phyloP scores from a whole-genome alignment of 2,329 filamentous ascomycete genomes.

The Fusarium sp. region DNA sequence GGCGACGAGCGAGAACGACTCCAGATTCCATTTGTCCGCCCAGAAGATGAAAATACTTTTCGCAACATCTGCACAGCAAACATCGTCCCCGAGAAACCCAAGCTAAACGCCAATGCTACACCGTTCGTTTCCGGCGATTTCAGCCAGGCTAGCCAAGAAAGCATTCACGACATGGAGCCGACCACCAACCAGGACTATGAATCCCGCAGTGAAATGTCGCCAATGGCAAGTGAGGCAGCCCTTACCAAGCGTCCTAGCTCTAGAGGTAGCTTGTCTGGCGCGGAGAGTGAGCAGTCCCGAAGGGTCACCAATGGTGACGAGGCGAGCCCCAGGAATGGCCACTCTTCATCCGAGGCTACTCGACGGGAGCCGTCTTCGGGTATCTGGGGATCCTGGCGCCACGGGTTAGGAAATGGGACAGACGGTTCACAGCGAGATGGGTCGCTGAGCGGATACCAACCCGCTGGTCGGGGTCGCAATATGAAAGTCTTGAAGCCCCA shows the following conservation, averaged over 20 bases:
- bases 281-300: constrained; percentile 55
- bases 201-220: constrained; percentile 49
- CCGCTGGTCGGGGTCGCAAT: constrained; percentile 70
- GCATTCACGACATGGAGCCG: constrained; percentile 18
- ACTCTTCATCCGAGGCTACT: constrained; percentile 43
- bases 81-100: constrained; percentile 64
- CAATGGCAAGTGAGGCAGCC: constrained; percentile 51
- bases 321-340: constrained; percentile 43
- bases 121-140: constrained; percentile 56
- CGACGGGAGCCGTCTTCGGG: constrained; percentile 63
- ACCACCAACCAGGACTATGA: constrained; percentile 44
- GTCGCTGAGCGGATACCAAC: constrained; percentile 75
- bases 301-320: constrained; percentile 40
- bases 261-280: constrained; percentile 53
- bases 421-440: constrained; percentile 65
- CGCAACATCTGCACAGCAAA: constrained; percentile 77
- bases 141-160: constrained; percentile 37
- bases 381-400: constrained; percentile 79
- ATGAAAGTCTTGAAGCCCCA: constrained; percentile 93
- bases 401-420: constrained; percentile 60
- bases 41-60: constrained; percentile 86
- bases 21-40: constrained; percentile 90
- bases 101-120: constrained; percentile 65
- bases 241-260: constrained; percentile 49
- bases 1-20: constrained; percentile 88